Conservation (phyloP, 106 monocot species). For the Agapanthus africanus region DNA sequence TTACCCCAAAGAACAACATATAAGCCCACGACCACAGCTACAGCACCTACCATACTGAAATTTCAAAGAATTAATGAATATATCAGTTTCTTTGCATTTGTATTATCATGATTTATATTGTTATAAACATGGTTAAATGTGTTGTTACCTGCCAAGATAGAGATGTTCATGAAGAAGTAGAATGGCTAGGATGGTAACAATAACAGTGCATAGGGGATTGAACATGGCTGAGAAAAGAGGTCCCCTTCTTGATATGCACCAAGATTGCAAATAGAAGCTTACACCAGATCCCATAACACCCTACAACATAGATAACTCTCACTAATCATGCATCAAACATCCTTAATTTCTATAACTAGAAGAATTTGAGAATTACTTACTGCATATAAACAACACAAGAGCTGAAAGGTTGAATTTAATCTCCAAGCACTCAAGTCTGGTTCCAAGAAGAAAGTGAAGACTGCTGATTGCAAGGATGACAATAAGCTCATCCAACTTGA, state of each 20-base stretch:
- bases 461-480: conserved; percentile 30
- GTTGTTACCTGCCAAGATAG: conserved; percentile 41
- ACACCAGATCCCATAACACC: conserved; percentile 41
- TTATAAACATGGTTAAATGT: background rate
- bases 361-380: too few relatives aligned
- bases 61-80: background rate
- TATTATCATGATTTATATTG: background rate
- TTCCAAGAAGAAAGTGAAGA: conserved; percentile 29
- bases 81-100: background rate
- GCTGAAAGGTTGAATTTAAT: conserved; percentile 23
- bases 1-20: conserved; percentile 26
- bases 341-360: too few relatives aligned
- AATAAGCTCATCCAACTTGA: conserved; percentile 57
- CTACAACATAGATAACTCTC: conserved; percentile 10
- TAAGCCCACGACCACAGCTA: conserved; percentile 14
- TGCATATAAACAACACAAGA: conserved; percentile 31
- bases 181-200: conserved; percentile 24
- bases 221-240: conserved; percentile 56
- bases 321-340: background rate
- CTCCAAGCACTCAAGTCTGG: conserved; percentile 36
- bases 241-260: conserved; percentile 45
- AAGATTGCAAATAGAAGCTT: conserved; percentile 35
- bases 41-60: conserved; percentile 21
- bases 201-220: conserved; percentile 36
- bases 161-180: conserved; percentile 37